These are phyloP conservation scores for Dictyostelium firmibasis DNA, from an alignment of 78 protist species.

Conservation along the genomic window DNA sequence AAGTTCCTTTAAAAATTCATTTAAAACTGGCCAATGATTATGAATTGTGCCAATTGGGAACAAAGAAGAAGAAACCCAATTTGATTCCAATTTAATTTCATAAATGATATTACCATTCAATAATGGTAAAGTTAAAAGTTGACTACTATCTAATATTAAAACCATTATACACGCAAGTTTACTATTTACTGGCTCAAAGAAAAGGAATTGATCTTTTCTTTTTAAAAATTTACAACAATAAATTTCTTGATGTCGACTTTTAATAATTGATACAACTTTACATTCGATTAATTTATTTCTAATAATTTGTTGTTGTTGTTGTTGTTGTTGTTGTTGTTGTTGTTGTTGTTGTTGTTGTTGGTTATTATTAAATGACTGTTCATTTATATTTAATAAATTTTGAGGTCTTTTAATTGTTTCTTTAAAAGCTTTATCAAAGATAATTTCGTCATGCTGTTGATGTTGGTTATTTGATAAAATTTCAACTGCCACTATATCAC, in stretches of 20 bases:
- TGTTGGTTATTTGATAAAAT: neutral
- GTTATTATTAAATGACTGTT: neutral
- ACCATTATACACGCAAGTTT: neutral
- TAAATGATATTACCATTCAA: neutral
- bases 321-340: neutral
- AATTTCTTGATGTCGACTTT: neutral
- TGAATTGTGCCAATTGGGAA: constrained; percentile 5
- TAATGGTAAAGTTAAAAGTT: neutral
- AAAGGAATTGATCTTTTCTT: neutral
- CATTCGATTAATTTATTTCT: neutral
- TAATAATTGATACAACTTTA: constrained; percentile 33
- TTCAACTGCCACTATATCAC: constrained; percentile 47
- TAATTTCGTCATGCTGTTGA: neutral
- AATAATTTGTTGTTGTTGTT: neutral
- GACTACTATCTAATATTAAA: neutral
- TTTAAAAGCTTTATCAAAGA: neutral
- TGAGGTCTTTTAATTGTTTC: neutral
- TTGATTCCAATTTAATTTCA: neutral
- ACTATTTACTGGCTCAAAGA: constrained; percentile 8
- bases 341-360: neutral
- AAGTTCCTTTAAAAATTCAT: neutral
- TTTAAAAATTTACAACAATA: constrained; percentile 17
- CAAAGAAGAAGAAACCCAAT: neutral
- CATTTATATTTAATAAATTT: neutral
- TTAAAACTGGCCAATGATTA: neutral